Conservation (phyloP, 495 filamentous ascomycete genomes). For the Penicillium roqueforti region DNA sequence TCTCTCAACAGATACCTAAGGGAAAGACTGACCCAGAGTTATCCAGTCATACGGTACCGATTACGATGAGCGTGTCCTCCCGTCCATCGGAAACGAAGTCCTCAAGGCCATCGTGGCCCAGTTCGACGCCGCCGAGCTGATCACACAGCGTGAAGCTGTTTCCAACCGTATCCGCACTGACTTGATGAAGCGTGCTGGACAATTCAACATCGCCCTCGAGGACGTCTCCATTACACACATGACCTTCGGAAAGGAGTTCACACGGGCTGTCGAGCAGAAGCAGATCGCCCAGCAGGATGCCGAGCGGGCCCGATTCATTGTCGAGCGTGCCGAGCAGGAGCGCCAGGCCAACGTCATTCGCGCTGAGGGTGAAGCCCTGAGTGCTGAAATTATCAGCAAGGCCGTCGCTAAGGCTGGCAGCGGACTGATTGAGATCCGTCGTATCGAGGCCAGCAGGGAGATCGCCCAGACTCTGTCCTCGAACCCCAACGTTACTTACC, state of each 20-base stretch:
- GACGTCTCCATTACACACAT: conserved; percentile 99
- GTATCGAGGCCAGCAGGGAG: conserved; percentile 95
- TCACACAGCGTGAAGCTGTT: conserved; percentile 97
- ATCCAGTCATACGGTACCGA: conserved; percentile 75
- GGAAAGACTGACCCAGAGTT: neutral
- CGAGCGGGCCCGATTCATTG: conserved; percentile 93
- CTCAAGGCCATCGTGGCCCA: conserved; percentile 98
- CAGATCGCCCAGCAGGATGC: conserved; percentile 99
- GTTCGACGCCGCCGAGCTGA: conserved; percentile 98
- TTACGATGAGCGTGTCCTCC: conserved; percentile 98
- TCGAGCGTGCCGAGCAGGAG: conserved; percentile 99
- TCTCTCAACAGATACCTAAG: too few relatives aligned
- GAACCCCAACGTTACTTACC: conserved; percentile 95
- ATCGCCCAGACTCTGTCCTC: conserved; percentile 83
- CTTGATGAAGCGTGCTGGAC: conserved; percentile 88
- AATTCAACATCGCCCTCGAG: conserved; percentile 99
- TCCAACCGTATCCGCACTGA: conserved; percentile 92
- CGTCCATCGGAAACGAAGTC: conserved; percentile 99
- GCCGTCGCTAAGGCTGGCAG: conserved; percentile 87
- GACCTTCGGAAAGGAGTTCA: conserved; percentile 99
- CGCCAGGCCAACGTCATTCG: conserved; percentile 97
- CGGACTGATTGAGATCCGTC: conserved; percentile 89
- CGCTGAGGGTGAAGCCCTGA: conserved; percentile 95
- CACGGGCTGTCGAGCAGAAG: conserved; percentile 97
- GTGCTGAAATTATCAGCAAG: conserved; percentile 88